These are phyloP conservation scores for Tulasnella sp. DNA, from an alignment of 768 basidiomycete genomes.

Conservation along the genomic window DNA sequence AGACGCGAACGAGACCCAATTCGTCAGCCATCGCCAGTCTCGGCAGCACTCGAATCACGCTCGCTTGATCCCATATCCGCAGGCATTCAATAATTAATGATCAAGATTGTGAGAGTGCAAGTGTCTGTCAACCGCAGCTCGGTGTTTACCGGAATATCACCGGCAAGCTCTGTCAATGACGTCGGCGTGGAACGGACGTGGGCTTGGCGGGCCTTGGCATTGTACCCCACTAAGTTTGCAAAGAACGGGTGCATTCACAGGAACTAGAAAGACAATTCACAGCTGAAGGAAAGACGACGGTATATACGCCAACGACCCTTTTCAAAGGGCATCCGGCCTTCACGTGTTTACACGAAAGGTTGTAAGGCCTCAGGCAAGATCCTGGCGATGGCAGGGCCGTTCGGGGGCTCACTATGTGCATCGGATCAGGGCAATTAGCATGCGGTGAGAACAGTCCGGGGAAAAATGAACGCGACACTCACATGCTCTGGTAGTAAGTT, in stretches of 20 bases:
- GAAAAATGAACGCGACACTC: not conserved
- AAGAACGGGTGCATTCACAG: not conserved
- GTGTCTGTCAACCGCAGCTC: not conserved
- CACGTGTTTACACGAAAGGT: constrained; percentile 37
- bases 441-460: not conserved
- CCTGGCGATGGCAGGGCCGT: constrained; percentile 44
- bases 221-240: not conserved
- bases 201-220: not conserved
- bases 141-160: not conserved
- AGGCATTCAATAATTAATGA: not conserved
- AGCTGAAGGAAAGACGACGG: not conserved
- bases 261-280: not conserved
- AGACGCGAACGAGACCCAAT: not conserved
- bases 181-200: not conserved
- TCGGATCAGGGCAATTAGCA: not conserved
- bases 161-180: not conserved
- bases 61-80: not conserved
- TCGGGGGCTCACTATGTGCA: constrained; percentile 41
- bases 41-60: not conserved
- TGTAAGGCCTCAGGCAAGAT: constrained; percentile 50
- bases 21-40: not conserved
- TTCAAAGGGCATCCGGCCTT: not conserved
- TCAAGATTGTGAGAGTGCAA: not conserved
- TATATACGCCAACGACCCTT: not conserved
- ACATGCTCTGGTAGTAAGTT: constrained; percentile 17